Conservation (phyloP, 805 yeast genomes). For the Cyberlindnera veronae region DNA sequence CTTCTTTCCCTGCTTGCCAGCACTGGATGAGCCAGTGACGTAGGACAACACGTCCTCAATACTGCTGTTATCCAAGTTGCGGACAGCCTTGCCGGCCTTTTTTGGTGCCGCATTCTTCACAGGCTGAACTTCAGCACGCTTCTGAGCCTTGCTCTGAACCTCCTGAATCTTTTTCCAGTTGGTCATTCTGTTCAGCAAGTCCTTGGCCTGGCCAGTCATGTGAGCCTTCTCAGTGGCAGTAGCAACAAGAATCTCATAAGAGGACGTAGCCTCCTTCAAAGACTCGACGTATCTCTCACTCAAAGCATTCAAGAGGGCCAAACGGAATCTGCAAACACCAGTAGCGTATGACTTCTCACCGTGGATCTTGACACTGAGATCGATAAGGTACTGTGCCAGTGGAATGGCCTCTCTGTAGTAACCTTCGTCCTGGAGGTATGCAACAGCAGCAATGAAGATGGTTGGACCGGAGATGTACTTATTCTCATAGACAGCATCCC, state of each 20-base stretch:
- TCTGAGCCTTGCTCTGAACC: conserved; percentile 35
- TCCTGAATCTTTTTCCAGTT: conserved; percentile 45
- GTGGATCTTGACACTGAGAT: conserved; percentile 45
- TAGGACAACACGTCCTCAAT: conserved; percentile 10
- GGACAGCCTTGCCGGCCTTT: conserved; percentile 27
- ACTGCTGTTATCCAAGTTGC: conserved; percentile 18
- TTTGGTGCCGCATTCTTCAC: conserved; percentile 35
- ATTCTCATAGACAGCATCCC: conserved; percentile 51
- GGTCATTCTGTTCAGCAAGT: conserved; percentile 58
- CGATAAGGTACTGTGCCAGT: conserved; percentile 52
- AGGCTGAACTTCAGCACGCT: conserved; percentile 6
- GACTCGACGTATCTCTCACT: conserved; percentile 53
- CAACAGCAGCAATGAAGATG: conserved; percentile 57
- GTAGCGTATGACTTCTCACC: conserved; percentile 60
- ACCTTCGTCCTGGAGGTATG: conserved; percentile 52
- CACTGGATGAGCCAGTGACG: conserved; percentile 13
- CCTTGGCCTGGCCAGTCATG: conserved; percentile 62
- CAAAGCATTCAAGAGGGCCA: conserved; percentile 57
- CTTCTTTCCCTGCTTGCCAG: conserved; percentile 12
- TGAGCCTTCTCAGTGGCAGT: conserved; percentile 66
- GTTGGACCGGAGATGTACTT: conserved; percentile 68
- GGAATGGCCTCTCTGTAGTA: conserved; percentile 45
- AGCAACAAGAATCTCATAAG: conserved; percentile 53
- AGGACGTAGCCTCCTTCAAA: conserved; percentile 48
- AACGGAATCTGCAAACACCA: conserved; percentile 65